These are phyloP conservation scores for Chaetomium olivaceum DNA, from an alignment of 2,329 filamentous ascomycete genomes.

Conservation along the genomic window DNA sequence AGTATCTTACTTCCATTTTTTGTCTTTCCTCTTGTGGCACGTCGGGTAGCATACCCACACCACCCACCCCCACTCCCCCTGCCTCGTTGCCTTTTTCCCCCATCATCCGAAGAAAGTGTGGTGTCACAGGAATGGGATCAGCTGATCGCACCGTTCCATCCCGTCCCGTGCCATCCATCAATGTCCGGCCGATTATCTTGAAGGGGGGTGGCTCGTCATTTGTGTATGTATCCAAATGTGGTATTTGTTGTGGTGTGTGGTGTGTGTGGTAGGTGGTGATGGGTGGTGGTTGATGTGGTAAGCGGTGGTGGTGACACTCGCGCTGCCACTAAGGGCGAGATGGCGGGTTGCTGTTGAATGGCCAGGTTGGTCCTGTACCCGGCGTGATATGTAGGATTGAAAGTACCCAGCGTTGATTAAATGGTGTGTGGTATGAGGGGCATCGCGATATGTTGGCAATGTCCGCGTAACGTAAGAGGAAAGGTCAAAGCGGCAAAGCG, in stretches of 20 bases:
- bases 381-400: too few relatives aligned
- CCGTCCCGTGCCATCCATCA: not conserved
- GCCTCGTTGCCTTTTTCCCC: not conserved
- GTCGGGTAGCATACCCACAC: slow-evolving; percentile 1
- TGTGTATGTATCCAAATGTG: too few relatives aligned
- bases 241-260: not conserved
- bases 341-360: not conserved
- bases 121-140: not conserved
- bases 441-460: not conserved
- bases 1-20: not conserved
- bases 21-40: not conserved
- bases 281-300: too few relatives aligned
- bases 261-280: not conserved
- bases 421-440: too few relatives aligned
- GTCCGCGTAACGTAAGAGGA: too few relatives aligned
- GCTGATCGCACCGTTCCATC: not conserved
- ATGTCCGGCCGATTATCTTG: not conserved
- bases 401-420: too few relatives aligned
- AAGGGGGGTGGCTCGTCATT: not conserved
- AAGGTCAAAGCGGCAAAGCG: not conserved
- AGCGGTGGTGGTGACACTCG: not conserved
- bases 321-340: not conserved
- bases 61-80: too few relatives aligned
- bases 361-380: too few relatives aligned
- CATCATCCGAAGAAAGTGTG: not conserved